phyloP scores from a whole-genome alignment of 2,329 filamentous ascomycete species.

The Cladosporium sp. region DNA sequence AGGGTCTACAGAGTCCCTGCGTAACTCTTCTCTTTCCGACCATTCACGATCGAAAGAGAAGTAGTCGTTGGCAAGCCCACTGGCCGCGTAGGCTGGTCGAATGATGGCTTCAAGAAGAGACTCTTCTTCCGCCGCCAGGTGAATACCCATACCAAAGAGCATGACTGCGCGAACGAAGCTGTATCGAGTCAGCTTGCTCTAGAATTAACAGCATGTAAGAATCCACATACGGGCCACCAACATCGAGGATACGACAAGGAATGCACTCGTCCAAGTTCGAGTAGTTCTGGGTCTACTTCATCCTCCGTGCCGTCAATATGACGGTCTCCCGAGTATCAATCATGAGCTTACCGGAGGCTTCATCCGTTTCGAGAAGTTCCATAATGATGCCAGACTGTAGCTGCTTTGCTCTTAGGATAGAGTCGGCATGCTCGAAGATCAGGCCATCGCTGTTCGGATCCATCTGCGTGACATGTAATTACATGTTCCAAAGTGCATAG shows the following conservation, averaged over 20 bases:
- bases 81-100: not conserved
- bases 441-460: not conserved
- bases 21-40: not conserved
- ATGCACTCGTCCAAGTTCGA: not conserved
- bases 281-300: not conserved
- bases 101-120: not conserved
- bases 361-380: not conserved
- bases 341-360: not conserved
- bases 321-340: not conserved
- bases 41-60: not conserved
- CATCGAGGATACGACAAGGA: not conserved
- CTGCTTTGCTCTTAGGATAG: not conserved
- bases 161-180: not conserved
- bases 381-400: not conserved
- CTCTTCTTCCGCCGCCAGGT: not conserved
- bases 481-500: no score
- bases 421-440: not conserved
- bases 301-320: not conserved
- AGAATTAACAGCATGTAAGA: no score
- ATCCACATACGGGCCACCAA: not conserved
- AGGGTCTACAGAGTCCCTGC: not conserved
- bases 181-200: not conserved
- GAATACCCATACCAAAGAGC: not conserved
- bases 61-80: not conserved
- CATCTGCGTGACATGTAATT: not conserved